Percentiles rank a stretch among this genome's conserved stretches.
Conservation (phyloP, 139 green algal species). For the Chlamydomonas schloesseri region DNA sequence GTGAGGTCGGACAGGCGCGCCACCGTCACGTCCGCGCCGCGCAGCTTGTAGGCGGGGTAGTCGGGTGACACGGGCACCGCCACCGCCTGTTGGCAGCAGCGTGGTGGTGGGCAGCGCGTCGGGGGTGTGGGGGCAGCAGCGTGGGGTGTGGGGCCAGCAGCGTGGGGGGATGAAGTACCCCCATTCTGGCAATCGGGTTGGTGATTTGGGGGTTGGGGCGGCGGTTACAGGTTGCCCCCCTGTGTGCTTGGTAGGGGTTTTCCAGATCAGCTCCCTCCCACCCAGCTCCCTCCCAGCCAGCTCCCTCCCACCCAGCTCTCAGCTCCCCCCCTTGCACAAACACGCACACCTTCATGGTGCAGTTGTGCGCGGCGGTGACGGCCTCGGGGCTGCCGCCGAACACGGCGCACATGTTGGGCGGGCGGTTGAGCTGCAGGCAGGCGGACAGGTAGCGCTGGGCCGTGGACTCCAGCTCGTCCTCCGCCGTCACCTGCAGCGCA, state of each 20-base stretch:
- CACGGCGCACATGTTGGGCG: constrained; percentile 87
- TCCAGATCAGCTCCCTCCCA: no score
- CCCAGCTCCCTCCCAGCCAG: not conserved
- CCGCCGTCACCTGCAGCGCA: constrained; percentile 64
- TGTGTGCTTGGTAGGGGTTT: no score
- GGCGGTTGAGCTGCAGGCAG: constrained; percentile 84
- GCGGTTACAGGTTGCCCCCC: no score
- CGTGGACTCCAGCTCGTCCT: constrained; percentile 91
- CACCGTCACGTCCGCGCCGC: constrained; percentile 86
- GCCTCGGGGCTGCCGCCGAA: constrained; percentile 78
- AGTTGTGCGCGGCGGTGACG: constrained; percentile 93
- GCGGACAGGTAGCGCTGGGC: constrained; percentile 82
- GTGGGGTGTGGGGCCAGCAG: not conserved
- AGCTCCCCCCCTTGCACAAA: no score
- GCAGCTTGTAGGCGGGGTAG: constrained; percentile 66
- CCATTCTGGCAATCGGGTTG: no score
- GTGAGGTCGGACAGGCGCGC: constrained; percentile 78
- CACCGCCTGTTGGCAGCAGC: constrained; percentile 18
- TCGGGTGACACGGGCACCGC: constrained; percentile 21
- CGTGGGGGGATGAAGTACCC: not conserved
- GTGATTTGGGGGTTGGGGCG: no score
- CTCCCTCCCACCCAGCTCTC: not conserved
- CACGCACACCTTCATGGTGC: constrained; percentile 79
- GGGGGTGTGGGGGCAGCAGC: not conserved
- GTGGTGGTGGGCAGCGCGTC: not conserved